A percentile compares a stretch with the other conserved stretches of the same genome.
Evolutionary conservation across 2,329 filamentous ascomycete genomes (phyloP).

Genomic region (Aulographum hederae): DNA sequence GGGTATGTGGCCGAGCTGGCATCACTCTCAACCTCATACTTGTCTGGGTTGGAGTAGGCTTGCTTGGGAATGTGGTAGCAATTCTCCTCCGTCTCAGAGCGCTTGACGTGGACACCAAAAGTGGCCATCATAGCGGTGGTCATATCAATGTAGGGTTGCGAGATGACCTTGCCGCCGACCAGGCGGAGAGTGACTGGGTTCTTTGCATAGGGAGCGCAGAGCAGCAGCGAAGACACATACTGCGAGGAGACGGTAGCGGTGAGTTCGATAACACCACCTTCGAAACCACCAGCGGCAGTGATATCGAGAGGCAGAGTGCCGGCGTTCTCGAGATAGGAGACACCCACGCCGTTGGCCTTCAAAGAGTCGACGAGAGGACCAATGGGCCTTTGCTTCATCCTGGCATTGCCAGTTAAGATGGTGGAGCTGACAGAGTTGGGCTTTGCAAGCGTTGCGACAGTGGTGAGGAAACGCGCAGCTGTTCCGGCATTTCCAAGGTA

Average conservation of each 20-base stretch:
- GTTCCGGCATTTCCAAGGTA: slow-evolving; percentile 96
- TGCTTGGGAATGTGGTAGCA: slow-evolving; percentile 89
- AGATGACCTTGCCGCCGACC: slow-evolving; percentile 93
- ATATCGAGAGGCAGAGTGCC: slow-evolving; percentile 73
- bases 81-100: slow-evolving; percentile 61
- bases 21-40: slow-evolving; percentile 90
- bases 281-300: slow-evolving; percentile 63
- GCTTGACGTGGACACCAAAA: slow-evolving; percentile 69
- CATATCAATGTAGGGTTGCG: slow-evolving; percentile 96
- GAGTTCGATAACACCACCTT: slow-evolving; percentile 74
- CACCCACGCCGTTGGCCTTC: slow-evolving; percentile 65
- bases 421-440: slow-evolving; percentile 48
- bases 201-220: slow-evolving; percentile 95
- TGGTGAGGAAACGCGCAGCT: slow-evolving; percentile 86
- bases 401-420: slow-evolving; percentile 76
- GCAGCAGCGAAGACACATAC: slow-evolving; percentile 90
- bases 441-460: slow-evolving; percentile 68
- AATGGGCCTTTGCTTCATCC: slow-evolving; percentile 93
- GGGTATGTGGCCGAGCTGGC: slow-evolving; percentile 96
- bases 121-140: slow-evolving; percentile 93
- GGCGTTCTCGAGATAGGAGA: slow-evolving; percentile 71
- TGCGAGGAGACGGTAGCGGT: slow-evolving; percentile 96
- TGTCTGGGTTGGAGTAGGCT: slow-evolving; percentile 61
- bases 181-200: slow-evolving; percentile 77
- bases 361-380: slow-evolving; percentile 84